phyloP scores from a whole-genome alignment of 768 basidiomycete species.

The Porpolomopsis calyptriformis region DNA sequence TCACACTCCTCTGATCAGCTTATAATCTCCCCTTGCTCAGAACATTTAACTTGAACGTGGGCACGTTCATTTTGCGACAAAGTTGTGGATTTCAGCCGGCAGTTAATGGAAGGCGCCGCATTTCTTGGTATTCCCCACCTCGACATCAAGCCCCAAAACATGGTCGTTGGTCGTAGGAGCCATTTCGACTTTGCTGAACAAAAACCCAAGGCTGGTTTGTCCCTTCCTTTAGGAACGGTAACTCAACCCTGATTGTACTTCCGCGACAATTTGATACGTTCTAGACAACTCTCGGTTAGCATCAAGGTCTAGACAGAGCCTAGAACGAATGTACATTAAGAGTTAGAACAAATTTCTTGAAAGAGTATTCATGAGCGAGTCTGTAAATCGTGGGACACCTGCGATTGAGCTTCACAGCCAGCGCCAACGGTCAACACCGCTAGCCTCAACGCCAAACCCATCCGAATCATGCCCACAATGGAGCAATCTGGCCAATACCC shows the following conservation, averaged over 20 bases:
- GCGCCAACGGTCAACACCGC: too few relatives aligned
- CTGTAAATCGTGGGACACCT: too few relatives aligned
- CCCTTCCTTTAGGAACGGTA: too few relatives aligned
- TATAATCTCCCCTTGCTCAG: conserved; percentile 3
- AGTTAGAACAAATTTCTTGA: too few relatives aligned
- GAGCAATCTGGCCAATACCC: conserved; percentile 10
- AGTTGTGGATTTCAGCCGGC: neutral
- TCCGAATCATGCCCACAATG: neutral
- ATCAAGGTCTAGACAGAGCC: too few relatives aligned
- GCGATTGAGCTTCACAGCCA: too few relatives aligned
- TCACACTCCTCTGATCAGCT: neutral
- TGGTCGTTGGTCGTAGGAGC: conserved; percentile 60
- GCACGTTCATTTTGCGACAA: conserved; percentile 2
- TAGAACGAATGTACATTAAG: too few relatives aligned
- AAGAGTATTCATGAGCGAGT: too few relatives aligned
- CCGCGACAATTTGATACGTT: too few relatives aligned
- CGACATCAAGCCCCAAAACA: conserved; percentile 77
- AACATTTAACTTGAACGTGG: neutral
- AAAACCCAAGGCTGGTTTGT: conserved; percentile 2
- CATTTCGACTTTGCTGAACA: conserved; percentile 50
- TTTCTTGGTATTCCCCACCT: conserved; percentile 75
- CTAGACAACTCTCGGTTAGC: too few relatives aligned
- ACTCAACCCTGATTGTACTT: too few relatives aligned
- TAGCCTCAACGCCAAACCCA: too few relatives aligned
- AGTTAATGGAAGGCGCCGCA: conserved; percentile 11